Base-by-base conservation (phyloP, 257 asterid genomes). In the Solanum chaucha region DNA sequence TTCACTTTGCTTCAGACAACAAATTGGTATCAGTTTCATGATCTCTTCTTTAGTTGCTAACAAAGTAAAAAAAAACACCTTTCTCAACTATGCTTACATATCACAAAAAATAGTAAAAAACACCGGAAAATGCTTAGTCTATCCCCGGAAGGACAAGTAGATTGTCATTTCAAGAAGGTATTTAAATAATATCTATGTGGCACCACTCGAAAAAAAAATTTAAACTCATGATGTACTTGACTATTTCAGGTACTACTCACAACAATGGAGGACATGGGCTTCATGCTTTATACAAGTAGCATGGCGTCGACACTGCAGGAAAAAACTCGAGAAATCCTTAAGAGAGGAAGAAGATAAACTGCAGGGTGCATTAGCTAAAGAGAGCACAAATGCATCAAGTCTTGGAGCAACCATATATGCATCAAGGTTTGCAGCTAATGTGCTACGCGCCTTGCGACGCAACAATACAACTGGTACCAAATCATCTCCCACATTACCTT, bases 221-320 rank as follows among this genome's bases (percentile, higher is more conserved):
- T 15, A 51, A 51, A 51, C 61, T 51, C 61, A 48, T 48, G 59
- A 48, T 48, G 55, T 46, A 34, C 82, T 38, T 75, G 83, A 5
- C 19, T n/a, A 75, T 58, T 88, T 55, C 90, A 94, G 95, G 91
- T 85, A 87, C 83, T 88, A 90, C 89, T 94, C 96, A 11, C 92
- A 90, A 84, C 94, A 95, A 74, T 95, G 98, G 96, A 90, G 91
- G 90, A 87, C 94, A 80, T 95, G 98, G 96, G 96, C 90, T 32
- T 94, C 92, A n/a, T 88, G 95, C 86, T 92, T 90, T 68, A 93
- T 94, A 86, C 98, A 94, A 88, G 94, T 86, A 59, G 96, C 98
- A 7, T 95, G 97, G 96, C 90, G 93, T 9, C 75, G 92, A 58
- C 87, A 91, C 61, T 87, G 87, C 85, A 89, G 94, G 90, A 92